A percentile compares a stretch with the other conserved stretches of the same genome.
Evolutionary conservation across 139 green algal genomes (phyloP).

Genomic region (Nannochloris sp.): DNA sequence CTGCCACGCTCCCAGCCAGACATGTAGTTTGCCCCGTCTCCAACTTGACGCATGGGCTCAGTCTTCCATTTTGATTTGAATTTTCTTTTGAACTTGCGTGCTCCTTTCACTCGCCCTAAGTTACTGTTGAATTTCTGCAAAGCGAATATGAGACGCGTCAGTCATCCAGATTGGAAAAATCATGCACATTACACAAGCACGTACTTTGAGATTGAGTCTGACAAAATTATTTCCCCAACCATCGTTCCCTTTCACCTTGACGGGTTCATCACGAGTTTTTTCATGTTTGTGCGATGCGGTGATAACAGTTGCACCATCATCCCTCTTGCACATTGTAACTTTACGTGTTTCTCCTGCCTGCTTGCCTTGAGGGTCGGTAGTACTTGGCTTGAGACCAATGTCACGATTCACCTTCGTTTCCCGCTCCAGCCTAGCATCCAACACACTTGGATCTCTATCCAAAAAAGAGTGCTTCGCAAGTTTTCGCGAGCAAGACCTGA

Average conservation of each 20-base stretch:
- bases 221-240: conserved; percentile 46
- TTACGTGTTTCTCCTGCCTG: background rate
- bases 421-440: too few species aligned
- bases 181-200: background rate
- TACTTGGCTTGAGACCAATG: too few species aligned
- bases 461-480: too few species aligned
- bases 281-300: background rate
- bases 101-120: background rate
- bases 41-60: conserved; percentile 27
- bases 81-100: background rate
- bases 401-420: too few species aligned
- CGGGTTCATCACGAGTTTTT: background rate
- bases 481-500: too few species aligned
- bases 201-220: conserved; percentile 38
- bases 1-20: conserved; percentile 30
- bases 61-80: conserved; percentile 1
- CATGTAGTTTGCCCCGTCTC: conserved; percentile 37
- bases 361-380: too few species aligned
- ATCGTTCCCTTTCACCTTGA: background rate
- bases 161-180: background rate
- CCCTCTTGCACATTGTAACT: background rate
- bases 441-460: too few species aligned
- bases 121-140: conserved; percentile 1
- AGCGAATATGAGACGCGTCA: background rate
- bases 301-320: conserved; percentile 16